phyloP scores from a whole-genome alignment of 2,329 filamentous ascomycete genomes.

The Exophiala sideris region DNA sequence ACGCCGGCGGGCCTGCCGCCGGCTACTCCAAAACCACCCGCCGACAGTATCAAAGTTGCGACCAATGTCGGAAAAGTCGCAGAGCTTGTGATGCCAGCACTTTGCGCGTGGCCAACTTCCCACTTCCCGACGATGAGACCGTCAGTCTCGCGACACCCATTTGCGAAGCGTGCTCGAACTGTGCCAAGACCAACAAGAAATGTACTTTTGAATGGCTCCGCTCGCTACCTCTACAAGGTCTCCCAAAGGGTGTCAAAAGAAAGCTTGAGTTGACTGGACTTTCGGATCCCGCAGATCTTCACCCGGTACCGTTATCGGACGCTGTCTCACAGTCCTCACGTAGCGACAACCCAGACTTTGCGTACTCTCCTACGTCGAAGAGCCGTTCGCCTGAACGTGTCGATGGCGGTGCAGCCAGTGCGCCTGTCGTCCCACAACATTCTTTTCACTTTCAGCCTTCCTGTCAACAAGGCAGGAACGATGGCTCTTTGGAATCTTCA shows the following conservation, averaged over 20 bases:
- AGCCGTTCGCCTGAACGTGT: too few species aligned
- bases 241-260: constrained; percentile 23
- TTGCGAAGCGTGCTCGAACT: constrained; percentile 38
- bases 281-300: background rate
- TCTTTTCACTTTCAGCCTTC: too few species aligned
- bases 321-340: background rate
- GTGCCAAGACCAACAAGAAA: constrained; percentile 43
- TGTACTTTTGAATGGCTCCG: constrained; percentile 47
- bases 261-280: constrained; percentile 15
- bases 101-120: constrained; percentile 17
- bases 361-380: background rate
- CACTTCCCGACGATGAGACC: constrained; percentile 9
- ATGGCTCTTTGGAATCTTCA: too few species aligned
- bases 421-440: too few species aligned
- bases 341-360: too few species aligned
- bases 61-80: constrained; percentile 22
- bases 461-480: too few species aligned
- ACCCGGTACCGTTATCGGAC: background rate
- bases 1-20: background rate
- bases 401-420: too few species aligned
- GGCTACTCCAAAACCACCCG: constrained; percentile 28
- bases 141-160: constrained; percentile 14
- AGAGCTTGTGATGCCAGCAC: constrained; percentile 21
- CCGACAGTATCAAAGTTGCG: constrained; percentile 39
- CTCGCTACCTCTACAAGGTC: constrained; percentile 25